Percentiles rank a stretch among this genome's conserved stretches.
These are phyloP conservation scores for Hypoxylon sp. DNA, from an alignment of 2,329 filamentous ascomycete genomes.

Conservation along the genomic window DNA sequence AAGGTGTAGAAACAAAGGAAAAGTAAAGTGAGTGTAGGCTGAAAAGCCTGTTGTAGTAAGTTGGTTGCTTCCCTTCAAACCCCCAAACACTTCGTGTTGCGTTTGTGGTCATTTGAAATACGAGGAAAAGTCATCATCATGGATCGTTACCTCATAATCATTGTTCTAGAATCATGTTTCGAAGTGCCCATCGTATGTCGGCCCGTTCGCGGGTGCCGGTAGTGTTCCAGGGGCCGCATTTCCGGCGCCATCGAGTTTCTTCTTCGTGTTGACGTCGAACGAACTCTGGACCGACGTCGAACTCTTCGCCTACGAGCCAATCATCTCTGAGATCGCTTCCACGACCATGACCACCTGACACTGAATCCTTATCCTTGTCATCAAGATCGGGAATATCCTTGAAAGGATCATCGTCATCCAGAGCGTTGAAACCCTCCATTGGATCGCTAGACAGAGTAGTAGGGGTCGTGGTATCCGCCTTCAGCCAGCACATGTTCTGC, in stretches of 20 bases:
- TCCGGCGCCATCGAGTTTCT: constrained; percentile 88
- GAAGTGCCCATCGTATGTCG: constrained; percentile 81
- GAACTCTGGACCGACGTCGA: constrained; percentile 96
- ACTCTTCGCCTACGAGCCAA: constrained; percentile 92
- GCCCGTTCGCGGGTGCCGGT: constrained; percentile 61
- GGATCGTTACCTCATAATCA: constrained; percentile 10
- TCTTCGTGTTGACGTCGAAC: constrained; percentile 88
- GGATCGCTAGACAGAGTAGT: constrained; percentile 63
- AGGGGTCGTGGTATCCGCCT: constrained; percentile 64
- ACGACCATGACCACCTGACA: constrained; percentile 59
- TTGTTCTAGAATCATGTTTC: constrained; percentile 61
- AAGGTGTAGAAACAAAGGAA: constrained; percentile 26
- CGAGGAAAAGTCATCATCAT: background rate
- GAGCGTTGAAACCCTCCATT: constrained; percentile 71
- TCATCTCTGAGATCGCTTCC: constrained; percentile 74
- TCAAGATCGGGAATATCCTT: constrained; percentile 93
- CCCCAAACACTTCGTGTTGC: constrained; percentile 15
- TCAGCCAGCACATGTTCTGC: constrained; percentile 97
- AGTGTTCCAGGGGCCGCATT: constrained; percentile 83
- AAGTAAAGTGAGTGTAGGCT: constrained; percentile 18
- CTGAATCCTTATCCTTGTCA: constrained; percentile 65
- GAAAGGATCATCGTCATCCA: constrained; percentile 91
- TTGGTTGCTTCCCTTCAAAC: constrained; percentile 17
- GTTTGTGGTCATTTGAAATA: background rate
- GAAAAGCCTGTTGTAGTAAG: constrained; percentile 5